Conservation (phyloP, 2,329 filamentous ascomycete genomes). For the Aureobasidium sp. region DNA sequence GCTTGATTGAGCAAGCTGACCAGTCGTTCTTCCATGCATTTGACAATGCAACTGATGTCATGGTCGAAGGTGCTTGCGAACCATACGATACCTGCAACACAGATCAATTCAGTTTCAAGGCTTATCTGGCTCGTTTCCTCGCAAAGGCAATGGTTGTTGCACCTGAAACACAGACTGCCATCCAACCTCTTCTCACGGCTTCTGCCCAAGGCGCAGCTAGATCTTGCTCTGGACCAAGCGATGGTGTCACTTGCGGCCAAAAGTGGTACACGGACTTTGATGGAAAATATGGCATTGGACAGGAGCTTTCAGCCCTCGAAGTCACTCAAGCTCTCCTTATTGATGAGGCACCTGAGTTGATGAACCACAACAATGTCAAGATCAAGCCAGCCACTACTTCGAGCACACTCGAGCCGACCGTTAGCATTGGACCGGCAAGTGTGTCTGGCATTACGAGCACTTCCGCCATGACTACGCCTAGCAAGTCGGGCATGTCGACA, state of each 20-base stretch:
- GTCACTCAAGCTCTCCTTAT: conserved; percentile 37
- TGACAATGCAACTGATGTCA: conserved; percentile 45
- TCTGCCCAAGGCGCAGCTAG: conserved; percentile 38
- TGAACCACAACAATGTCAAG: neutral
- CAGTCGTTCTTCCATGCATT: conserved; percentile 48
- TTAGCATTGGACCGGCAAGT: conserved; percentile 2
- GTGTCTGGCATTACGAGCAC: neutral
- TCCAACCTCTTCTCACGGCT: conserved; percentile 33
- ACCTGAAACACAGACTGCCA: conserved; percentile 34
- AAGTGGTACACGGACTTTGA: conserved; percentile 42
- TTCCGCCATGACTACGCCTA: neutral
- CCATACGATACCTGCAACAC: conserved; percentile 49
- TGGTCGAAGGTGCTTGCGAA: conserved; percentile 64
- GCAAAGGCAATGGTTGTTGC: conserved; percentile 38
- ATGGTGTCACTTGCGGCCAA: conserved; percentile 37
- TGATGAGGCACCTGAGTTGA: conserved; percentile 5
- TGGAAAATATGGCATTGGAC: conserved; percentile 35
- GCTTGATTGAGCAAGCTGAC: conserved; percentile 48
- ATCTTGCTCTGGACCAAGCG: conserved; percentile 36
- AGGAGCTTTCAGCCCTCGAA: conserved; percentile 40
- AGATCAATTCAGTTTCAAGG: conserved; percentile 71
- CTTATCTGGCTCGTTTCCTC: conserved; percentile 62
- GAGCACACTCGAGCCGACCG: neutral
- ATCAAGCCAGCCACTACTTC: conserved; percentile 4
- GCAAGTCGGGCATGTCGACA: neutral